Percentiles rank a stretch among this genome's conserved stretches.
These are phyloP conservation scores for Monosporascus sp. DNA, from an alignment of 2,329 filamentous ascomycete genomes.

Conservation along the genomic window DNA sequence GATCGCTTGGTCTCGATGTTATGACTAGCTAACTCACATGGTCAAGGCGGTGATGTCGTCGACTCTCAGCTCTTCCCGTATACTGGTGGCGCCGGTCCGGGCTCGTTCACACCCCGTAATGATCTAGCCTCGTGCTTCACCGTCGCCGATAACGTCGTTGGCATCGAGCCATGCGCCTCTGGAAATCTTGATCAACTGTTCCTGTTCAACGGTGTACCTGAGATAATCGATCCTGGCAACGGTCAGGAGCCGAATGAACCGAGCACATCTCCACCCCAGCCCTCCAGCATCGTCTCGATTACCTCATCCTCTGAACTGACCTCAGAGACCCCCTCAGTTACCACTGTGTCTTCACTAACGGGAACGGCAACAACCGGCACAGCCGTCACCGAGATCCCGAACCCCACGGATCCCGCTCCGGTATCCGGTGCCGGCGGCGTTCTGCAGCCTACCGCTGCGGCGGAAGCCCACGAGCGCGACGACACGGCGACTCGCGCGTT, in stretches of 20 bases:
- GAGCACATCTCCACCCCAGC: not conserved
- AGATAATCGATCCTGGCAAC: slow-evolving; percentile 1
- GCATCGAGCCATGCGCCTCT: slow-evolving; percentile 36
- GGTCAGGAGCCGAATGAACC: not conserved
- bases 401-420: slow-evolving; percentile 37
- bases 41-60: slow-evolving; percentile 38
- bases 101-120: slow-evolving; percentile 41
- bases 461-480: slow-evolving; percentile 42
- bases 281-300: not conserved
- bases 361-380: not conserved
- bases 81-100: slow-evolving; percentile 33
- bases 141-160: slow-evolving; percentile 36
- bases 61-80: slow-evolving; percentile 48
- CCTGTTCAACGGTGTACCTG: slow-evolving; percentile 14
- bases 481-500: slow-evolving; percentile 41
- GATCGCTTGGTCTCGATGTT: not conserved
- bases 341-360: not conserved
- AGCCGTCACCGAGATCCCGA: slow-evolving; percentile 16
- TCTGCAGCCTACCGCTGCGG: slow-evolving; percentile 43
- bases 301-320: not conserved
- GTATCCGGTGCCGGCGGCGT: slow-evolving; percentile 46
- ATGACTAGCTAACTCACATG: not conserved
- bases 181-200: slow-evolving; percentile 39
- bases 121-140: slow-evolving; percentile 41
- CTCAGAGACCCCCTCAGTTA: not conserved